Evolutionary conservation across 148 eudicot species (phyloP), one percentile per base, ranked within the genome.

Genomic region (Camellia granthamiana): DNA sequence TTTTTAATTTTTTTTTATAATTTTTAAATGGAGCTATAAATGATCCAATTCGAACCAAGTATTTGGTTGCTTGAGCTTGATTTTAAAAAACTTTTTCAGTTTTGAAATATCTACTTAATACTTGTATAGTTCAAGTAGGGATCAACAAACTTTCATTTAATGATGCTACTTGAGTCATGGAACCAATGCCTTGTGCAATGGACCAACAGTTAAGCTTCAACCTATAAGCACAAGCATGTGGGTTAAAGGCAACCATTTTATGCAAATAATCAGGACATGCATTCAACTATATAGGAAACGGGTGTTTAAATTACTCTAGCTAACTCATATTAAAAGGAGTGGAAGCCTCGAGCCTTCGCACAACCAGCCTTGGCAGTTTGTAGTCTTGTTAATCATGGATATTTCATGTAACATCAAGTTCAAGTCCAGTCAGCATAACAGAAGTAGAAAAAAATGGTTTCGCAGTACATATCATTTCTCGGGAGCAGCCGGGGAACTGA

Each of bases 401-500:
- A 13, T 59, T 56, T 16, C 64, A n/a, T 16, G 77, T 3, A 56
- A 59, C 9, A 75, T 62, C n/a, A 23, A 46, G 49, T 62, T 59
- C 41, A 61, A 43, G 19, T 78, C 18, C 61, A 47, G 12, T 7
- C 65, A 47, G 42, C 46, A 77, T 49, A 64, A 72, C 3, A 0
- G 74, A 65, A 49, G 69, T 44, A 47, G 62, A 44, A 52, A 16
- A 30, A 41, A 1, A 13, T n/a, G 52, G 55, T 41, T 41, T 23
- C 14, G 21, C 61, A 81, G 52, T 92, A 93, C 97, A 95, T 87
- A 77, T 69, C 15, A 59, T 80, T 68, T 81, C 92, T 14, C 84
- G 86, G 63, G 81, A 81, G 44, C 60, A 42, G 10, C 61, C 56
- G 61, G 83, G 83, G 41, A 83, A 76, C 47, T 85, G 80, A 19